Percentiles rank a stretch among this genome's conserved stretches.
Conservation (phyloP, 1,284 basidiomycete genomes). For the Testicularia cyperi region DNA sequence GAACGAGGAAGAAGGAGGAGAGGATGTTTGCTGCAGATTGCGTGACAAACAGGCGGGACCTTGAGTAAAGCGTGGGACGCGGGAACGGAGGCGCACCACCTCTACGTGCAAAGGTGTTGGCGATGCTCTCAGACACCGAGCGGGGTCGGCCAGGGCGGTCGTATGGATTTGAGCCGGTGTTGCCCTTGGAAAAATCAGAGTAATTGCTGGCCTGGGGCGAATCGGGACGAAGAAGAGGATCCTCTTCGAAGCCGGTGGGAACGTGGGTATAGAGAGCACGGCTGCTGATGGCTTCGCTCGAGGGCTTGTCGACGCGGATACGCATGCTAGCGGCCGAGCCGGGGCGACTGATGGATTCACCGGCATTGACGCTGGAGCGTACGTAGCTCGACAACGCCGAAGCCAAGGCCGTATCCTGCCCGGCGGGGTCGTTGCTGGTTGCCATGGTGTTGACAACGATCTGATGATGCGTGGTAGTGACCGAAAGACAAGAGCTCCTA, state of each 20-base stretch:
- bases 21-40: slow-evolving; percentile 64
- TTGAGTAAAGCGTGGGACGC: slow-evolving; percentile 41
- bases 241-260: slow-evolving; percentile 45
- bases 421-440: no score
- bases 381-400: slow-evolving; percentile 26
- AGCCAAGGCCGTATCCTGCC: slow-evolving; percentile 24
- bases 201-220: slow-evolving; percentile 1
- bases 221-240: slow-evolving; percentile 29
- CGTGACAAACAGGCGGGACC: slow-evolving; percentile 60
- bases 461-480: no score
- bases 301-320: slow-evolving; percentile 48
- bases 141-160: background rate
- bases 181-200: background rate
- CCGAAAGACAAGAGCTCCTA: no score
- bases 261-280: slow-evolving; percentile 47
- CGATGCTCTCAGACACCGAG: slow-evolving; percentile 1
- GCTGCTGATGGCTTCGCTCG: slow-evolving; percentile 34
- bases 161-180: background rate
- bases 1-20: slow-evolving; percentile 64
- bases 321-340: slow-evolving; percentile 48
- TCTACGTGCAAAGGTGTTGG: slow-evolving; percentile 36
- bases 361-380: slow-evolving; percentile 10
- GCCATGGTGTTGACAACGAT: slow-evolving; percentile 30
- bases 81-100: slow-evolving; percentile 47
- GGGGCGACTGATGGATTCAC: slow-evolving; percentile 41